Evolutionary conservation across 306 rosid species (phyloP), one percentile per base, ranked within the genome.

Genomic region (Acacia confusa): DNA sequence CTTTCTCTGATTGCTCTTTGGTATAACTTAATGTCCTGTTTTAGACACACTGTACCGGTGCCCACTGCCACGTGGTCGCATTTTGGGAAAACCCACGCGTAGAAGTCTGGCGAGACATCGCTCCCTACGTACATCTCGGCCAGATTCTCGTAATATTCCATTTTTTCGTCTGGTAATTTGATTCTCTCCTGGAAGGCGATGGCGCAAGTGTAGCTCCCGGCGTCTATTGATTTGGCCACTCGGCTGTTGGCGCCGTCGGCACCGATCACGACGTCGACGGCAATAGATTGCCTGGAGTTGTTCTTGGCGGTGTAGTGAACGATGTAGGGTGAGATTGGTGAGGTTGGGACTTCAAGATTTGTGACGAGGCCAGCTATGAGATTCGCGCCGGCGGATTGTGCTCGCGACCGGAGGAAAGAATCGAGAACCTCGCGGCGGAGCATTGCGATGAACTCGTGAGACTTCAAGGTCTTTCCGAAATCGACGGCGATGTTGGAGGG

Each of bases 41-140:
- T 94, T 10, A 86, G 83, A 20, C 90, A 70, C 36, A 90, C 94
- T 2, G 98, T 94, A 22, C 97, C 98, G 0, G 97, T 94, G 3
- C 98, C 97, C 76, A 95, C 98, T 20, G 97, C 98, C 92, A 95
- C 97, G 86, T 95, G 98, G 87, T 95, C 97, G 3, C 97, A 90
- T 22, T 92, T 95, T 2, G 97, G 98, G 34, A 95, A 95, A 0
- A 95, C 98, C 98, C 98, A 95, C 17, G 82, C 97, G 86, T 95
- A 95, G 72, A 91, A 95, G 70, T 95, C 98, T 5, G 98, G 97
- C n/a, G 97, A 95, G 14, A 92, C 97, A 82, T 95, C 98, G 65
- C 78, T 69, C 0, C 98, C 97, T 0, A 95, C 78, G 78, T 92
- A 95, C 95, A 92, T 90, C 87, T 92, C 97, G 25, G 97, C 98